These are phyloP conservation scores for Pichia rugopelliculosa DNA, from an alignment of 805 yeast species.

Conservation along the genomic window DNA sequence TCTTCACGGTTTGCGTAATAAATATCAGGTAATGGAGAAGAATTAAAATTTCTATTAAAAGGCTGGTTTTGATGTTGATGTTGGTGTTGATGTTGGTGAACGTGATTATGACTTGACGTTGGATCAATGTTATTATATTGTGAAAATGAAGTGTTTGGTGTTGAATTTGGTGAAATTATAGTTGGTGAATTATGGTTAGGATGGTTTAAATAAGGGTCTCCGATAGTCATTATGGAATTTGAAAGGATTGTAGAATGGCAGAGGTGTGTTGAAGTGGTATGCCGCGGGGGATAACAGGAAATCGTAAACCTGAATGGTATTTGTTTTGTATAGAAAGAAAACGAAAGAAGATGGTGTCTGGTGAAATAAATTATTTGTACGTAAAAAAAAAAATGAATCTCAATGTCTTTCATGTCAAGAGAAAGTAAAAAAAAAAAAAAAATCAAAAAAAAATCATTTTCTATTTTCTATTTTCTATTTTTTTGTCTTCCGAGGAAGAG, in stretches of 20 bases:
- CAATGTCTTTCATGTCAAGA: too few species aligned
- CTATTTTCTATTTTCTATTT: background rate
- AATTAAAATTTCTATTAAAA: background rate
- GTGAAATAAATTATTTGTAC: background rate
- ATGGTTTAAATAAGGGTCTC: constrained; percentile 1
- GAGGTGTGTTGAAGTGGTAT: too few species aligned
- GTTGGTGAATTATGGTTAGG: constrained; percentile 3
- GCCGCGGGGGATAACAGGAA: too few species aligned
- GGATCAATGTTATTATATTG: background rate
- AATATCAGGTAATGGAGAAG: constrained; percentile 5
- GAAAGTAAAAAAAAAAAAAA: too few species aligned
- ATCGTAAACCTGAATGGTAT: too few species aligned
- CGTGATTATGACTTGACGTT: background rate
- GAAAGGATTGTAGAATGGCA: too few species aligned
- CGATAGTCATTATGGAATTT: constrained; percentile 3
- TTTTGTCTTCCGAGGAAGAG: too few species aligned
- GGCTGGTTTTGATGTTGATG: background rate
- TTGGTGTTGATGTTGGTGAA: background rate
- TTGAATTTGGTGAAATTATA: constrained; percentile 5
- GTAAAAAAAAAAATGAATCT: too few species aligned
- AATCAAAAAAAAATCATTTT: too few species aligned
- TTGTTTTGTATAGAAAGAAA: background rate
- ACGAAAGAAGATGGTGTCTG: background rate
- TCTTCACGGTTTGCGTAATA: constrained; percentile 14
- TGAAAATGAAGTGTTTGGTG: constrained; percentile 1